These are phyloP conservation scores for Yarrowia sp. DNA, from an alignment of 805 yeast genomes.

Conservation along the genomic window DNA sequence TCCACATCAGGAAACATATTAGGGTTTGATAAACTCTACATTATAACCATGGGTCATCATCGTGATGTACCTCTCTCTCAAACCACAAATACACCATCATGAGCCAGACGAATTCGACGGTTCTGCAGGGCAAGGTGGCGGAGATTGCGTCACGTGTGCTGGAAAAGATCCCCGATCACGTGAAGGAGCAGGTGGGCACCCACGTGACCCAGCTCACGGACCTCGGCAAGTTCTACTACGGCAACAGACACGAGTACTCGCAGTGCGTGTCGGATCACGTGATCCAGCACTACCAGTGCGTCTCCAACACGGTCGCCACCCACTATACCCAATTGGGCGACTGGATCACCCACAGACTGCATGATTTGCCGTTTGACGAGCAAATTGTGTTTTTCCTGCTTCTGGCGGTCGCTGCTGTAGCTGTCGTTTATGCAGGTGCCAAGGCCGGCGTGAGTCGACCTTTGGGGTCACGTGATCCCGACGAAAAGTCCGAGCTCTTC, in stretches of 20 bases:
- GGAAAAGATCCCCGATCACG: conserved; percentile 26
- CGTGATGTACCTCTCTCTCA: neutral
- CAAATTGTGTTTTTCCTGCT: conserved; percentile 4
- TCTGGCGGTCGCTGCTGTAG: conserved; percentile 2
- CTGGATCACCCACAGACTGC: conserved; percentile 1
- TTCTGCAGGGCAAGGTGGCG: conserved; percentile 4
- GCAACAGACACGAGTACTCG: neutral
- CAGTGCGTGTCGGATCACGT: neutral
- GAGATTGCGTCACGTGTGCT: conserved; percentile 18
- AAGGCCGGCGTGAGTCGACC: conserved; percentile 42
- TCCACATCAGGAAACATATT: no score
- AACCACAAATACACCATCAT: neutral
- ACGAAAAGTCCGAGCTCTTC: conserved; percentile 43
- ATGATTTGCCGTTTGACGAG: conserved; percentile 36
- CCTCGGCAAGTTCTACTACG: conserved; percentile 13
- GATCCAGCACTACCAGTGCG: neutral
- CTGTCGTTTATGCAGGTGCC: conserved; percentile 1
- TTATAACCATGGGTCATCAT: neutral
- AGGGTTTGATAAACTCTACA: no score
- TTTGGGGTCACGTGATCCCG: conserved; percentile 44
- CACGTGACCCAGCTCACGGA: neutral
- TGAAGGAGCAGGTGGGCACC: neutral
- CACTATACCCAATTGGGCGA: conserved; percentile 12
- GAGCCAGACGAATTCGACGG: conserved; percentile 13
- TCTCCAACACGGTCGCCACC: neutral